phyloP scores from a whole-genome alignment of 768 basidiomycete genomes.

The Coprinopsis cinerea region DNA sequence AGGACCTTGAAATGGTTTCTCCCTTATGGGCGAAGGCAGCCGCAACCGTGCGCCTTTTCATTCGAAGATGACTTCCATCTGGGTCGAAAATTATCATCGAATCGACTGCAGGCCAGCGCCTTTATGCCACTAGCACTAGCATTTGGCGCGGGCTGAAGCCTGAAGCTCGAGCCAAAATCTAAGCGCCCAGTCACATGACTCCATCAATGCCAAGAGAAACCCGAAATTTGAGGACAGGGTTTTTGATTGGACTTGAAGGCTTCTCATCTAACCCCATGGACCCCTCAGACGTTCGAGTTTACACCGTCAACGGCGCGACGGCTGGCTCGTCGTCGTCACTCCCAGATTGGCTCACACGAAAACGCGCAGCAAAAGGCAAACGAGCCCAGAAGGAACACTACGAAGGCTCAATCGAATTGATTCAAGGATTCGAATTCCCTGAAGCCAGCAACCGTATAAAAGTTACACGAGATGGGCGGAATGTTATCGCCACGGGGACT shows the following conservation, averaged over 20 bases:
- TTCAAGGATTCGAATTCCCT: conserved; percentile 96
- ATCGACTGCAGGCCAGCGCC: too few relatives aligned
- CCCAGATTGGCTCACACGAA: conserved; percentile 89
- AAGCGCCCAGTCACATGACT: too few relatives aligned
- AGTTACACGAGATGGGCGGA: conserved; percentile 86
- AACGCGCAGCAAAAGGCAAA: conserved; percentile 67
- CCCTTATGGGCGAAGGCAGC: too few relatives aligned
- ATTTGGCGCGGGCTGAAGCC: too few relatives aligned
- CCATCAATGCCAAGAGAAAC: too few relatives aligned
- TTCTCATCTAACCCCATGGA: conserved; percentile 12
- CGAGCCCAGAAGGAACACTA: conserved; percentile 64
- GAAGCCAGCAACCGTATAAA: conserved; percentile 91
- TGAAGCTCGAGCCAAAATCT: too few relatives aligned
- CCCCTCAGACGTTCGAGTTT: conserved; percentile 59
- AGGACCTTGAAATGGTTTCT: too few relatives aligned
- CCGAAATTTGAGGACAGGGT: neutral
- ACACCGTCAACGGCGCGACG: conserved; percentile 92
- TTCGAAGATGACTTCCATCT: too few relatives aligned
- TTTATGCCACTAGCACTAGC: too few relatives aligned
- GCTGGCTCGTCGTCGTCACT: conserved; percentile 84
- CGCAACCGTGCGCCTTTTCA: too few relatives aligned
- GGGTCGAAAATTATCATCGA: too few relatives aligned
- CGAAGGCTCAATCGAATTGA: conserved; percentile 83
- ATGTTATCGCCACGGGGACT: conserved; percentile 90
- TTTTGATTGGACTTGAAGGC: neutral